Evolutionary conservation across 2,329 filamentous ascomycete genomes (phyloP).

Genomic region (Sporothrix variecibatus): DNA sequence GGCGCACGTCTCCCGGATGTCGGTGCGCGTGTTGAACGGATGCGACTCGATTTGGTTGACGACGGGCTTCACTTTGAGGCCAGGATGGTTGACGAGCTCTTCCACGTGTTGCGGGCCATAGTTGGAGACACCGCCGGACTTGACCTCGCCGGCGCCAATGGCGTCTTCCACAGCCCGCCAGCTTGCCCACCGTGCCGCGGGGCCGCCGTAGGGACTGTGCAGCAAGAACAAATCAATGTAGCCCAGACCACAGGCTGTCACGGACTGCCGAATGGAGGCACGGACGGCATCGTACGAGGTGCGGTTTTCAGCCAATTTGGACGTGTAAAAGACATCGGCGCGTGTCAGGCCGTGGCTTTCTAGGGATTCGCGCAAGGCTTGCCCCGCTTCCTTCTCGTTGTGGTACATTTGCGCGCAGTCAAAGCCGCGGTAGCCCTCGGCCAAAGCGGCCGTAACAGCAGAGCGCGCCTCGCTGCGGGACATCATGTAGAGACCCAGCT

Average conservation of each 20-base stretch:
- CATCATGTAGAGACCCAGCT: constrained; percentile 74
- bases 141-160: constrained; percentile 69
- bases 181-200: constrained; percentile 65
- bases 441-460: constrained; percentile 60
- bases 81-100: constrained; percentile 59
- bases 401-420: constrained; percentile 59
- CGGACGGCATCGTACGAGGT: constrained; percentile 68
- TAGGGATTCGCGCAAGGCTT: constrained; percentile 55
- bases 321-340: constrained; percentile 76
- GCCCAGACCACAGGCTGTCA: constrained; percentile 66
- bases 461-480: constrained; percentile 59
- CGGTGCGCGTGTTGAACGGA: constrained; percentile 74
- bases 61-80: constrained; percentile 63
- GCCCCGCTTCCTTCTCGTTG: constrained; percentile 72
- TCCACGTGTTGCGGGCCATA: constrained; percentile 74
- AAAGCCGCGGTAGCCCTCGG: constrained; percentile 54
- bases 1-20: constrained; percentile 67
- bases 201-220: constrained; percentile 77
- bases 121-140: constrained; percentile 74
- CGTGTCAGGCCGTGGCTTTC: constrained; percentile 52
- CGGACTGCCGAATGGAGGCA: constrained; percentile 63
- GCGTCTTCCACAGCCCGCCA: constrained; percentile 80
- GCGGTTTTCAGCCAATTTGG: constrained; percentile 69
- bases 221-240: constrained; percentile 81
- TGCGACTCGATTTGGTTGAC: constrained; percentile 84